Percentiles rank a stretch among this genome's conserved stretches.
These are phyloP conservation scores for Pezicula carpinea DNA, from an alignment of 2,329 filamentous ascomycete genomes.

Conservation along the genomic window DNA sequence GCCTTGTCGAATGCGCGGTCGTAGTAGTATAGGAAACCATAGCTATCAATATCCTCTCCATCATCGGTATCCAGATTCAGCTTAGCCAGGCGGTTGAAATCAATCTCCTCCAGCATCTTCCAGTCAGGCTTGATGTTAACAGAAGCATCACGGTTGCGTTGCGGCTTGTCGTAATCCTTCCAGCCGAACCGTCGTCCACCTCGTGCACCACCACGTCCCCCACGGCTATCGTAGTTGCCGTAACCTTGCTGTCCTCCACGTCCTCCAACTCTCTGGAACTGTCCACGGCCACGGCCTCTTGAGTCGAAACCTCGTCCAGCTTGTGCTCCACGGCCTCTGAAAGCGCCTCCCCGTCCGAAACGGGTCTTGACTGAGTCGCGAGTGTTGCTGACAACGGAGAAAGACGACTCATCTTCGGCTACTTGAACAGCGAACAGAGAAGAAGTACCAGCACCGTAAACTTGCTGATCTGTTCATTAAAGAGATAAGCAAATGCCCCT, in stretches of 20 bases:
- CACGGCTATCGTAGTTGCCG: conserved; percentile 69
- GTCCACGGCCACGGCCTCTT: conserved; percentile 48
- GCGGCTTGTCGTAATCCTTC: conserved; percentile 98
- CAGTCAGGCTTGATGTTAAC: conserved; percentile 96
- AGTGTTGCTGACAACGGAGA: conserved; percentile 96
- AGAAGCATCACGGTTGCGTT: conserved; percentile 91
- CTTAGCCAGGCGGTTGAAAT: conserved; percentile 92
- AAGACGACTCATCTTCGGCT: conserved; percentile 92
- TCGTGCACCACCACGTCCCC: conserved; percentile 63
- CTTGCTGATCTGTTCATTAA: conserved; percentile 72
- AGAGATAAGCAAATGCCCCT: conserved; percentile 8
- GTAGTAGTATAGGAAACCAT: conserved; percentile 98
- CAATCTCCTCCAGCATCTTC: conserved; percentile 95
- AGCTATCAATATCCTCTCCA: conserved; percentile 90
- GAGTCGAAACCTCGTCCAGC: conserved; percentile 67
- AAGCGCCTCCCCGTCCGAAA: conserved; percentile 84
- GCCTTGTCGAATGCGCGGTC: conserved; percentile 93
- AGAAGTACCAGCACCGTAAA: conserved; percentile 86
- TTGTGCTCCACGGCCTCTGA: conserved; percentile 69
- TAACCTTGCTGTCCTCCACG: conserved; percentile 60
- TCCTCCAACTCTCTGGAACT: conserved; percentile 69
- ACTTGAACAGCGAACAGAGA: conserved; percentile 85
- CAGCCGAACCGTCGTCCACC: conserved; percentile 89
- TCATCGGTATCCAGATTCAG: conserved; percentile 93
- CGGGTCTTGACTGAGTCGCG: conserved; percentile 80